These are phyloP conservation scores for Vaucheria bursata DNA, from an alignment of 352 stramenopile species.

Conservation along the genomic window DNA sequence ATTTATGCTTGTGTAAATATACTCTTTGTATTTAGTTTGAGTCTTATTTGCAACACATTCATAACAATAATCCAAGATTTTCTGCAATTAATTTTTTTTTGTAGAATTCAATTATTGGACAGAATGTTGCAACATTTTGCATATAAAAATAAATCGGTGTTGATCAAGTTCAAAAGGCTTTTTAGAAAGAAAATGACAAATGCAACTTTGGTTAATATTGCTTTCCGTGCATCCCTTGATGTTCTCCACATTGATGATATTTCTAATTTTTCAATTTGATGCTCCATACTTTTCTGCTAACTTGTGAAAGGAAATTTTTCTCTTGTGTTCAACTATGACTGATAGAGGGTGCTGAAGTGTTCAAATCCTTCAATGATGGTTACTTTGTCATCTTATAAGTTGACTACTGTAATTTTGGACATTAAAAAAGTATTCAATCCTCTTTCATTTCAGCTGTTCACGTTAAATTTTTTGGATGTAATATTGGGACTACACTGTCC, in stretches of 20 bases:
- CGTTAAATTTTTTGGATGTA: too few species aligned
- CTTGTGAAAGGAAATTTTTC: constrained; percentile 24
- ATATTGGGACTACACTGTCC: too few species aligned
- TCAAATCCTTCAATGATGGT: neutral
- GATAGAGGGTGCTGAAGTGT: constrained; percentile 12
- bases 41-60: too few species aligned
- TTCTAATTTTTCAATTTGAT: constrained; percentile 12
- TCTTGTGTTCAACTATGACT: constrained; percentile 38
- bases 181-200: neutral
- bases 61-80: neutral
- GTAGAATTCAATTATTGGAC: neutral
- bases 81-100: neutral
- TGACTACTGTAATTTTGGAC: constrained; percentile 74
- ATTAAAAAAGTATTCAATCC: constrained; percentile 62
- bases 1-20: too few species aligned
- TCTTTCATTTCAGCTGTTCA: too few species aligned
- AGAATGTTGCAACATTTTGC: neutral
- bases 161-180: neutral
- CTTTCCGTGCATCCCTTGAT: constrained; percentile 9
- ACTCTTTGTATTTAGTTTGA: too few species aligned
- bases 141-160: neutral
- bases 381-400: constrained; percentile 75
- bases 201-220: neutral
- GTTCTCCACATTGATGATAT: constrained; percentile 17
- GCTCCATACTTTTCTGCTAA: constrained; percentile 14